Conservation (phyloP, 2,329 filamentous ascomycete genomes). For the Trichoderma asperellum region DNA sequence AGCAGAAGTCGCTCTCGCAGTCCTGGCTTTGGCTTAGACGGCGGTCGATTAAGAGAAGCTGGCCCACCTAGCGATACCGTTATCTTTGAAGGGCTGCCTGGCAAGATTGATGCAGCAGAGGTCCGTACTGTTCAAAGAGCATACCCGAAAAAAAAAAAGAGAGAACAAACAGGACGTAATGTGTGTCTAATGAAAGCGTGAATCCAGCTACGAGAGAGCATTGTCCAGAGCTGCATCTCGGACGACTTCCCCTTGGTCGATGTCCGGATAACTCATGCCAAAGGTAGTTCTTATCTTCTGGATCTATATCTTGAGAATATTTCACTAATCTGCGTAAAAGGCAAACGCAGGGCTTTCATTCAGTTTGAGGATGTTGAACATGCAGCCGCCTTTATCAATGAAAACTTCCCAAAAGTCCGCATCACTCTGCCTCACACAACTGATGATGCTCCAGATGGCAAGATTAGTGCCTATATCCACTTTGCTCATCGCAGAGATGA, state of each 20-base stretch:
- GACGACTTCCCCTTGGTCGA: slow-evolving; percentile 46
- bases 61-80: slow-evolving; percentile 54
- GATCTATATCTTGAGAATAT: not conserved
- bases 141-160: not conserved
- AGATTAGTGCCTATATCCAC: slow-evolving; percentile 46
- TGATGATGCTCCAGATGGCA: slow-evolving; percentile 47
- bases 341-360: slow-evolving; percentile 48
- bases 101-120: slow-evolving; percentile 54
- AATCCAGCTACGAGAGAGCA: slow-evolving; percentile 43
- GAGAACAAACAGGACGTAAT: not conserved
- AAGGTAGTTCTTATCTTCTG: slow-evolving; percentile 35
- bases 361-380: slow-evolving; percentile 48
- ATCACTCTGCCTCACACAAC: slow-evolving; percentile 44
- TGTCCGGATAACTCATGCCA: slow-evolving; percentile 44
- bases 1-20: slow-evolving; percentile 43
- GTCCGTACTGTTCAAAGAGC: slow-evolving; percentile 45
- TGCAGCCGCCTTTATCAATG: slow-evolving; percentile 48
- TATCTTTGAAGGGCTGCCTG: slow-evolving; percentile 59
- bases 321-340: slow-evolving; percentile 36
- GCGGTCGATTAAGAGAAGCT: slow-evolving; percentile 44
- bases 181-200: not conserved
- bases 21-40: slow-evolving; percentile 42
- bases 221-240: slow-evolving; percentile 42
- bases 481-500: slow-evolving; percentile 47
- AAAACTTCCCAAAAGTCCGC: slow-evolving; percentile 47